These are phyloP conservation scores for Alternaria burnsii DNA, from an alignment of 2,329 filamentous ascomycete species.

Conservation along the genomic window DNA sequence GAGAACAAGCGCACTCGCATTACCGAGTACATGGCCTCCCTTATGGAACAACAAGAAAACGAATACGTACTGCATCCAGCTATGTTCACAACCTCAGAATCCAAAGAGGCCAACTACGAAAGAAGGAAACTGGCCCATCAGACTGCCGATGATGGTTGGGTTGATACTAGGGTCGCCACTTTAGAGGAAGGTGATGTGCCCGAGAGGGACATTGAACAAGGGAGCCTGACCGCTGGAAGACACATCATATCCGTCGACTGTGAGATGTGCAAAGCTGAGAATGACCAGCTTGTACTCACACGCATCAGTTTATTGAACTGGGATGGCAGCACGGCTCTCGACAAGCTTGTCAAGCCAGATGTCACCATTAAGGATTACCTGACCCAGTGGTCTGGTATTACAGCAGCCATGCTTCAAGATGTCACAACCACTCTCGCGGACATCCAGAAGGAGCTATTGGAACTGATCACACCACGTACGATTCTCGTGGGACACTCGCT, in stretches of 20 bases:
- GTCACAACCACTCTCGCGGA: constrained; percentile 85
- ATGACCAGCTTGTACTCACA: constrained; percentile 82
- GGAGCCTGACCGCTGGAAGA: constrained; percentile 83
- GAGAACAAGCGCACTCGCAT: constrained; percentile 81
- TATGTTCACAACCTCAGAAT: constrained; percentile 66
- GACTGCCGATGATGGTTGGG: constrained; percentile 73
- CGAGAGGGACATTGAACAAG: constrained; percentile 76
- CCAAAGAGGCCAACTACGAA: constrained; percentile 62
- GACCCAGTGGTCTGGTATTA: constrained; percentile 90
- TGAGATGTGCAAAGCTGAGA: constrained; percentile 94
- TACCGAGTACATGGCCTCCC: constrained; percentile 76
- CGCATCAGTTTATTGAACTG: constrained; percentile 87
- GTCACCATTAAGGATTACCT: constrained; percentile 92
- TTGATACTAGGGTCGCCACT: constrained; percentile 74
- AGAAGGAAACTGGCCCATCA: constrained; percentile 62
- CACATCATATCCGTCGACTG: constrained; percentile 86
- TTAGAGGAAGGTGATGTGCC: constrained; percentile 73
- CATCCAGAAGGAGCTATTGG: constrained; percentile 79
- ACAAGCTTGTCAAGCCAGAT: constrained; percentile 90
- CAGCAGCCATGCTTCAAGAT: constrained; percentile 78
- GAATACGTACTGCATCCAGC: constrained; percentile 87
- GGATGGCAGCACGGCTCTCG: constrained; percentile 82
- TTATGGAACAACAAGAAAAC: constrained; percentile 80
- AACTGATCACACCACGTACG: constrained; percentile 74
- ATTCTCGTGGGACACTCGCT: constrained; percentile 84